Conservation (phyloP, 108 stramenopile species). For the Fragilaria radians region DNA sequence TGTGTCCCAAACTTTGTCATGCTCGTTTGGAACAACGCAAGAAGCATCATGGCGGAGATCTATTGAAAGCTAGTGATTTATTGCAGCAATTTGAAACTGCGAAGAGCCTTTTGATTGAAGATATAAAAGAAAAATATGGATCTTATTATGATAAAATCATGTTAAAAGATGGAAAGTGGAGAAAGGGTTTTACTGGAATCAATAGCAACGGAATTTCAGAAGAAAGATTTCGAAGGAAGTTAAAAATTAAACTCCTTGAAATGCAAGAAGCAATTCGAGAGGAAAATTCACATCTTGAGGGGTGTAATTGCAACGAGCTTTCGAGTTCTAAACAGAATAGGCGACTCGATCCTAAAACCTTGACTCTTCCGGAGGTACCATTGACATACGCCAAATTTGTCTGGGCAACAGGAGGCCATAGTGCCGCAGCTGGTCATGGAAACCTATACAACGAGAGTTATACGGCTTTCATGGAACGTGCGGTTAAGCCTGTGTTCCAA, state of each 20-base stretch:
- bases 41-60: background rate
- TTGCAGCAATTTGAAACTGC: background rate
- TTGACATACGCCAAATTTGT: conserved; percentile 27
- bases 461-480: conserved; percentile 49
- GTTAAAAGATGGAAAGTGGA: background rate
- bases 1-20: background rate
- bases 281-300: conserved; percentile 6
- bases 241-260: conserved; percentile 32
- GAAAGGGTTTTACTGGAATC: background rate
- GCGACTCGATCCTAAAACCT: background rate
- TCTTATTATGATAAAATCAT: background rate
- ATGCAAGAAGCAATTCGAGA: conserved; percentile 15
- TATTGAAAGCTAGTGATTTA: background rate
- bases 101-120: background rate
- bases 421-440: conserved; percentile 74
- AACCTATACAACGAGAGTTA: conserved; percentile 59
- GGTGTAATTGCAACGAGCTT: background rate
- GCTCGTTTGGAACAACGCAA: background rate
- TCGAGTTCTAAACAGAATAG: background rate
- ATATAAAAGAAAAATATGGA: background rate
- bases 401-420: conserved; percentile 74
- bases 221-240: conserved; percentile 11
- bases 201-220: background rate
- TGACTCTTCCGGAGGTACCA: background rate
- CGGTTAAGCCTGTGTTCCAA: conserved; percentile 35